Evolutionary conservation across 805 yeast genomes (phyloP).

Genomic region (Teunomyces atbi): DNA sequence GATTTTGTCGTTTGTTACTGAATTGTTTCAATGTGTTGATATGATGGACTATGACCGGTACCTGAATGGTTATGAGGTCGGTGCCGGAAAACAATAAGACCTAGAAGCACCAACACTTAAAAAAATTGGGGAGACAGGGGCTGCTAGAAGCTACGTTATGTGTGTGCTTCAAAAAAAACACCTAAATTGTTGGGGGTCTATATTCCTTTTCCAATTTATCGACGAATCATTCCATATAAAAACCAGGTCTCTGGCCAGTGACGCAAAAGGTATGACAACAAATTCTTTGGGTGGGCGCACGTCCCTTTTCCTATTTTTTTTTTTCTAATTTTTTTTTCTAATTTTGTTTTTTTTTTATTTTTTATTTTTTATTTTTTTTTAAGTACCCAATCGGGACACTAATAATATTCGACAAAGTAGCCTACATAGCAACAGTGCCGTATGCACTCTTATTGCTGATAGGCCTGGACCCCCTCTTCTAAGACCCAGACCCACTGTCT

Average conservation of each 20-base stretch:
- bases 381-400: neutral
- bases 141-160: neutral
- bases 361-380: neutral
- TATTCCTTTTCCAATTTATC: neutral
- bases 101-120: neutral
- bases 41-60: neutral
- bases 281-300: constrained; percentile 1
- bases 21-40: neutral
- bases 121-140: neutral
- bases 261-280: constrained; percentile 3
- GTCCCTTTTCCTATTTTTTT: neutral
- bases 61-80: constrained; percentile 4
- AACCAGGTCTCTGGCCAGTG: neutral
- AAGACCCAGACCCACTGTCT: neutral
- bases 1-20: neutral
- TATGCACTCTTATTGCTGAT: neutral
- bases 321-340: no score
- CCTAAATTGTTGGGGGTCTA: neutral
- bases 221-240: constrained; percentile 3
- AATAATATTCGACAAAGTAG: neutral
- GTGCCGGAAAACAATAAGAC: neutral
- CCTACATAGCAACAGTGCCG: neutral
- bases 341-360: neutral
- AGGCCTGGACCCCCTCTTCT: neutral
- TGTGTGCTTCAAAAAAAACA: no score